phyloP scores from a whole-genome alignment of 202 grass and related monocot species.

The Elaeis oleifera region DNA sequence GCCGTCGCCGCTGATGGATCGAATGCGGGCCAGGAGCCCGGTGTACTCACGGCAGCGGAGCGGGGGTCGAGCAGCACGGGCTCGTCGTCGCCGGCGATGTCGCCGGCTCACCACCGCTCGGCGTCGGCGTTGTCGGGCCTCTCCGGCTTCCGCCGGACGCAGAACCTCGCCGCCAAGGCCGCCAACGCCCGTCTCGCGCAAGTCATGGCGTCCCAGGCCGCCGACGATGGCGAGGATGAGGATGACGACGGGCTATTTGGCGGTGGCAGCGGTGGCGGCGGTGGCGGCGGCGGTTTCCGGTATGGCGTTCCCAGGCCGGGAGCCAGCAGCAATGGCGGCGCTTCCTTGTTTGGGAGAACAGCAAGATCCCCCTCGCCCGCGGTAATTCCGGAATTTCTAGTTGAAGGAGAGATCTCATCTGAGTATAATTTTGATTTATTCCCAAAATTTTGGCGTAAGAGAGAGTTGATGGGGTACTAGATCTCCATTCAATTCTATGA shows the following conservation, averaged over 20 bases:
- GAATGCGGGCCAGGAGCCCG: constrained; percentile 1
- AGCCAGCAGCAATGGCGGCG: constrained; percentile 1
- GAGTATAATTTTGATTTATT: no score
- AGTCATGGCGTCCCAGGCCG: constrained; percentile 16
- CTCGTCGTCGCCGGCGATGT: constrained; percentile 6
- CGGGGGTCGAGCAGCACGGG: constrained; percentile 1
- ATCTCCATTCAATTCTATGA: no score
- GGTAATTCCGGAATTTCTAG: constrained; percentile 3
- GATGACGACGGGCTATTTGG: not conserved
- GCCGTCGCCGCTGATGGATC: not conserved
- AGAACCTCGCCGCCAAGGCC: constrained; percentile 16
- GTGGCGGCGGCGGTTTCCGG: not conserved
- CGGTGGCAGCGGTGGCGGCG: not conserved
- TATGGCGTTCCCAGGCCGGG: not conserved
- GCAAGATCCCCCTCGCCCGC: constrained; percentile 12
- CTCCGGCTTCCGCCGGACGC: constrained; percentile 2
- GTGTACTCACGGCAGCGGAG: constrained; percentile 16
- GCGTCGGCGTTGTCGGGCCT: not conserved
- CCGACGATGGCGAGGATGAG: constrained; percentile 5
- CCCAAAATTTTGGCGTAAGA: no score
- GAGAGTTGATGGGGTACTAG: no score
- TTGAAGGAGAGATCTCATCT: no score
- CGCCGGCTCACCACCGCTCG: constrained; percentile 6
- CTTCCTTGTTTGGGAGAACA: constrained; percentile 1
- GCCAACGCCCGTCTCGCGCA: constrained; percentile 22